These are phyloP conservation scores for Fusarium camptoceras DNA, from an alignment of 2,329 filamentous ascomycete genomes.

Conservation along the genomic window DNA sequence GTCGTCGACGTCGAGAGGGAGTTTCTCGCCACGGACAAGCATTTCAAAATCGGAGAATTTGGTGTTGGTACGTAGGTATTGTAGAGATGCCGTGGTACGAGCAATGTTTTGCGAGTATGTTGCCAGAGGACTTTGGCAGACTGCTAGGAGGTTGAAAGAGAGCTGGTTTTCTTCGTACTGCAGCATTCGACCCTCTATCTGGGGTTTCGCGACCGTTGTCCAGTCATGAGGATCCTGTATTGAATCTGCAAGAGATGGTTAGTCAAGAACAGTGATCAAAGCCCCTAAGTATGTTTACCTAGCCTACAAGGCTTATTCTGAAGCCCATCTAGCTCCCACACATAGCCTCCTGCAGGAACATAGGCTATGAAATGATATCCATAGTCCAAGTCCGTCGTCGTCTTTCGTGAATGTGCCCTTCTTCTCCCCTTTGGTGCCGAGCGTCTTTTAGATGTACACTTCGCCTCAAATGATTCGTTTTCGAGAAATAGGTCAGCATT, in stretches of 20 bases:
- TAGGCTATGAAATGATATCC: constrained; percentile 92
- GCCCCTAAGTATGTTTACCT: constrained; percentile 42
- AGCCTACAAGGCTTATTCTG: constrained; percentile 71
- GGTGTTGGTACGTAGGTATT: constrained; percentile 52
- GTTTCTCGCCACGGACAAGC: constrained; percentile 39
- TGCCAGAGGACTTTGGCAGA: constrained; percentile 74
- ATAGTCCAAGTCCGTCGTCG: constrained; percentile 65
- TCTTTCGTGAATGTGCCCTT: constrained; percentile 44
- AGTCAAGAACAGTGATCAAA: background rate
- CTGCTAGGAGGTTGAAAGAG: constrained; percentile 81
- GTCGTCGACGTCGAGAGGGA: constrained; percentile 41
- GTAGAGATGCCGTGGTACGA: constrained; percentile 55
- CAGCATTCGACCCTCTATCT: constrained; percentile 75
- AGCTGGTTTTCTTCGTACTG: constrained; percentile 73
- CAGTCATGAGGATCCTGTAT: constrained; percentile 62
- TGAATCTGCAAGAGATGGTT: constrained; percentile 20
- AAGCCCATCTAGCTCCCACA: constrained; percentile 93
- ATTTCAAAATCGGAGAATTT: constrained; percentile 35
- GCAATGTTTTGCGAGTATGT: constrained; percentile 61
- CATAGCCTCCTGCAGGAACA: constrained; percentile 76
- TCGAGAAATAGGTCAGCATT: constrained; percentile 75
- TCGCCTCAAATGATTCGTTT: constrained; percentile 61
- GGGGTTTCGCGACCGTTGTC: constrained; percentile 72
- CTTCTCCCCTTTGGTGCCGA: constrained; percentile 53
- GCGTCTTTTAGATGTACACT: constrained; percentile 49